Conservation (phyloP, 164 flowering plant genomes). For the Vitis cinerea region DNA sequence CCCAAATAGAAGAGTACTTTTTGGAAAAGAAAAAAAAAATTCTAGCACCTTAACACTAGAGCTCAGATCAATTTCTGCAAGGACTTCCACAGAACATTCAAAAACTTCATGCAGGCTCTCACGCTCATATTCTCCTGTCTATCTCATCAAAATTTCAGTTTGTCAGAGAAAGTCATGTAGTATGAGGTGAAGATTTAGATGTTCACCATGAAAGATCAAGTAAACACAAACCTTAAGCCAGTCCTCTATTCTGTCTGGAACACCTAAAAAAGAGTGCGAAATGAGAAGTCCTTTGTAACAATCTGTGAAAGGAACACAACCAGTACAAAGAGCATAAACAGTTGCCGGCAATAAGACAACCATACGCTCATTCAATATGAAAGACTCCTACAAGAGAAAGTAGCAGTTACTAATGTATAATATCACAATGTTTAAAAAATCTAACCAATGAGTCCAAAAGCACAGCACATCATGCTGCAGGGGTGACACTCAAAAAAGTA, state of each 20-base stretch:
- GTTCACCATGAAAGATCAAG: not conserved
- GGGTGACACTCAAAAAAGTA: not conserved
- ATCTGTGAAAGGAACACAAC: constrained; percentile 41
- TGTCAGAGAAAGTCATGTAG: not conserved
- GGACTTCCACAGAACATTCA: constrained; percentile 70
- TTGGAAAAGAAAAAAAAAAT: not conserved
- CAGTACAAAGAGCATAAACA: constrained; percentile 69
- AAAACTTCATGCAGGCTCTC: constrained; percentile 36
- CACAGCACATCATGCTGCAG: not conserved
- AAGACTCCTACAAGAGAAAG: constrained; percentile 47
- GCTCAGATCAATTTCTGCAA: constrained; percentile 47
- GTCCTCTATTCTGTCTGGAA: constrained; percentile 32
- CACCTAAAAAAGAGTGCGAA: constrained; percentile 19
- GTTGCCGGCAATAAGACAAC: constrained; percentile 67
- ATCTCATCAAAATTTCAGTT: constrained; percentile 12
- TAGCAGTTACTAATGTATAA: not conserved
- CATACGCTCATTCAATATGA: constrained; percentile 44
- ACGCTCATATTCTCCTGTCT: constrained; percentile 46
- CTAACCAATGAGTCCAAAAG: not conserved
- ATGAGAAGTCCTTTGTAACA: constrained; percentile 17
- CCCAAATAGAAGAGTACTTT: not conserved
- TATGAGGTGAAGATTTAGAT: constrained; percentile 5
- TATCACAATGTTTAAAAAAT: not conserved
- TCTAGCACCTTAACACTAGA: constrained; percentile 48
- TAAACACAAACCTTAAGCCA: constrained; percentile 35